Base-by-base conservation (phyloP, 441 rosid genomes). In the Erysimum cheiri region DNA sequence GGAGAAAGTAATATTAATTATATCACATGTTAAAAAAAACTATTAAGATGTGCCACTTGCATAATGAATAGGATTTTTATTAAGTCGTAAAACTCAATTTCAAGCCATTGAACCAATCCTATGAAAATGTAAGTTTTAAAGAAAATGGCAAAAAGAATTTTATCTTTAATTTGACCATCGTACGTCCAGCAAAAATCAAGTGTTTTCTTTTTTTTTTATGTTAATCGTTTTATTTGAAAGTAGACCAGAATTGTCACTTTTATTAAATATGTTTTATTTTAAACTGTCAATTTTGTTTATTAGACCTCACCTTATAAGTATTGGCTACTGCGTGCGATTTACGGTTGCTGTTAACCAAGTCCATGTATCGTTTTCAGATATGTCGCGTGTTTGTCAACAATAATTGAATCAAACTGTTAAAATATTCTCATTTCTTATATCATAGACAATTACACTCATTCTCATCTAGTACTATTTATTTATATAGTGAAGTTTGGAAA, bases 321-420 rank as follows among this genome's bases (percentile, higher is more conserved):
- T n/a, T n/a, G n/a, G n/a, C n/a, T n/a, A n/a, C n/a, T n/a, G n/a
- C n/a, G n/a, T n/a, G n/a, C 58, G 8, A 53, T n/a, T 53, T 15
- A 32, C 8, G 13, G 41, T 26, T 32, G 40, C 26, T 55, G 19
- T 15, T 15, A 55, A 53, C 41, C 8, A 55, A 55, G 26, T 35
- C 28, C 43, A 10, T 1, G 28, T 56, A 15, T 56, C 60, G 14
- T 56, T 56, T 56, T 56, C 60, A 56, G 43, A 35, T 56, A 19
- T 56, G 43, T 55, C 60, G 60, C 22, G 13, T 8, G n/a, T 15
- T 15, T 32, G 39, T 31, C 40, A 54, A 32, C 15, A 32, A 32
- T 32, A 32, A 55, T 32, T 55, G 40, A 55, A 55, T 17, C 41
- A 32, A 2, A 55, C 28, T 56, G 28, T 55, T 33, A 33, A 33